phyloP scores from a whole-genome alignment of 768 basidiomycete species.

The Mycena latifolia region DNA sequence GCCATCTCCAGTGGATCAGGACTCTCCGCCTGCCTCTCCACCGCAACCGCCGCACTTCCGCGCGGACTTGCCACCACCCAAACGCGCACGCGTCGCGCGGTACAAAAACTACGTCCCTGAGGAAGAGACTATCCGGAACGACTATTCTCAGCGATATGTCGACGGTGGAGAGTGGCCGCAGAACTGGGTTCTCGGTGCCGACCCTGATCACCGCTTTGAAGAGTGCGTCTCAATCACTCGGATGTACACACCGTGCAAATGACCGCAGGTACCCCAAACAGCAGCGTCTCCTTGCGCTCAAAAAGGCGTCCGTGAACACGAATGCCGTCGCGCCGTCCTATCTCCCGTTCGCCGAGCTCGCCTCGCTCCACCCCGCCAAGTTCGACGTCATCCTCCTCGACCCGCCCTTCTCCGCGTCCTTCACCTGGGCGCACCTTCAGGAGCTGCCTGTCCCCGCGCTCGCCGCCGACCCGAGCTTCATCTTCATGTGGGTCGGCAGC shows the following conservation, averaged over 20 bases:
- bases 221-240: slow-evolving; percentile 74
- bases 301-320: slow-evolving; percentile 80
- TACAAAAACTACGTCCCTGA: slow-evolving; percentile 90
- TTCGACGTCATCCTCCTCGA: slow-evolving; percentile 95
- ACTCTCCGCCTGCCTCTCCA: slow-evolving; percentile 63
- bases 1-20: slow-evolving; percentile 57
- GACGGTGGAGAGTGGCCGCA: slow-evolving; percentile 95
- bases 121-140: slow-evolving; percentile 97
- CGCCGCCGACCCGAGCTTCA: slow-evolving; percentile 92
- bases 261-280: slow-evolving; percentile 92
- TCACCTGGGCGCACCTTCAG: slow-evolving; percentile 88
- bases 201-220: slow-evolving; percentile 89
- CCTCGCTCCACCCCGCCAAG: slow-evolving; percentile 70
- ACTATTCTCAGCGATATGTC: slow-evolving; percentile 93
- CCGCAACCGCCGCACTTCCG: slow-evolving; percentile 49
- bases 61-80: slow-evolving; percentile 68
- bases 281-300: slow-evolving; percentile 84
- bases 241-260: slow-evolving; percentile 18
- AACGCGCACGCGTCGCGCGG: slow-evolving; percentile 76
- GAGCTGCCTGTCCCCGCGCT: slow-evolving; percentile 85
- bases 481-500: slow-evolving; percentile 96
- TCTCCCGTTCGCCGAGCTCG: slow-evolving; percentile 70
- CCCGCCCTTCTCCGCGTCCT: slow-evolving; percentile 89
- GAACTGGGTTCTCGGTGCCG: slow-evolving; percentile 92
- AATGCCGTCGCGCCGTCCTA: slow-evolving; percentile 82